Conservation (phyloP, 345 rosid species). For the Laguncularia racemosa region DNA sequence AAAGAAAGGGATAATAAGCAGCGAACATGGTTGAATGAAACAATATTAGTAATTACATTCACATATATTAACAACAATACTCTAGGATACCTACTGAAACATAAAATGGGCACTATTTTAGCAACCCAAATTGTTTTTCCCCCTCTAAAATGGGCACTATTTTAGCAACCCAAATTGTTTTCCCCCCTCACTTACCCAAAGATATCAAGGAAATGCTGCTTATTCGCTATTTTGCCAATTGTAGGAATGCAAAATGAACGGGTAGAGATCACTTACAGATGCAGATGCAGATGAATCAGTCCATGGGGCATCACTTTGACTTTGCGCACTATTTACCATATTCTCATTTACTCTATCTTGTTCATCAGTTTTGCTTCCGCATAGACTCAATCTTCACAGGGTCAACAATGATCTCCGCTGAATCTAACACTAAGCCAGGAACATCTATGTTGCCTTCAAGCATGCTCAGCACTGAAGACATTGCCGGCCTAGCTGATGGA, state of each 20-base stretch:
- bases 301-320: constrained; percentile 5
- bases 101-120: no score
- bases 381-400: constrained; percentile 8
- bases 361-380: constrained; percentile 6
- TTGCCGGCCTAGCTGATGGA: constrained; percentile 34
- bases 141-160: no score
- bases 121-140: no score
- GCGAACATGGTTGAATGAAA: no score
- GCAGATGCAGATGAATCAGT: constrained; percentile 20
- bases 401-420: background rate
- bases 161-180: no score
- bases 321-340: constrained; percentile 11
- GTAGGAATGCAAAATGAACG: constrained; percentile 13
- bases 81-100: no score
- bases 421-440: constrained; percentile 6
- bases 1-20: no score
- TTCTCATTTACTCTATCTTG: background rate
- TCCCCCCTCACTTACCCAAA: no score
- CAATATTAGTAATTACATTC: no score
- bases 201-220: background rate
- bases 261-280: constrained; percentile 41
- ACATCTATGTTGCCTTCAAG: constrained; percentile 37
- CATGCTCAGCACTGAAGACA: constrained; percentile 54
- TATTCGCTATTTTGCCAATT: constrained; percentile 10
- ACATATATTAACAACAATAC: no score